Evolutionary conservation across 805 yeast genomes (phyloP), one percentile per base, ranked within the genome.

Genomic region (Kazachstania taianensis): DNA sequence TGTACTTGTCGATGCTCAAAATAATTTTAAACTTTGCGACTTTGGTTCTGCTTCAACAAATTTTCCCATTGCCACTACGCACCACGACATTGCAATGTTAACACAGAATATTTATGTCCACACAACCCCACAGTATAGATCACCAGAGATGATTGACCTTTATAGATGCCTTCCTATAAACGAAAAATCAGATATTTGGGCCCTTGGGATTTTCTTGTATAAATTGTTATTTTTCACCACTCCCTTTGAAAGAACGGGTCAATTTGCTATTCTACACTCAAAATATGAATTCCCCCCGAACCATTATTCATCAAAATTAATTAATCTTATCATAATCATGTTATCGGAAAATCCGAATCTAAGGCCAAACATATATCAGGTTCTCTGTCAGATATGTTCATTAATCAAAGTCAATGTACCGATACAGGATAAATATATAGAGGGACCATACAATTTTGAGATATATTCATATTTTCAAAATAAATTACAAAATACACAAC

Each of bases 161-260:
- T 80, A 81, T 55, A 66, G 84, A 34, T 82, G 86, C 7, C 62
- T 75, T 31, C 94, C 96, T 2, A 82, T 89, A 32, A 94, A 89
- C 59, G 94, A 87, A 49, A 85, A 86, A 59, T 71, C 92, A 7
- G 98, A 89, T 62, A 83, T 89, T 34, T 89, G 98, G 98, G 98
- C 98, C 0, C 63, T 89, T 34, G 98, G 98, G 5, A 78, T 92
- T 22, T 82, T 89, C 42, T 66, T 92, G 33, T 89, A 84, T 65
- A 89, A 92, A 57, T 66, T 89, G 42, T 81, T 96, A 61, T 89
- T 81, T 61, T 89, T 83, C 60, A 87, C 82, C 1, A 89, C 98
- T 1, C 98, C 98, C 2, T 89, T 92, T 58, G 98, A 89, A 60
- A 46, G 62, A 36, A 78, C 81, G 28, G 84, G 85, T 33, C 94